Evolutionary conservation across 1,284 basidiomycete genomes (phyloP), one percentile per base, ranked within the genome.

Genomic region (Naganishia sp.): DNA sequence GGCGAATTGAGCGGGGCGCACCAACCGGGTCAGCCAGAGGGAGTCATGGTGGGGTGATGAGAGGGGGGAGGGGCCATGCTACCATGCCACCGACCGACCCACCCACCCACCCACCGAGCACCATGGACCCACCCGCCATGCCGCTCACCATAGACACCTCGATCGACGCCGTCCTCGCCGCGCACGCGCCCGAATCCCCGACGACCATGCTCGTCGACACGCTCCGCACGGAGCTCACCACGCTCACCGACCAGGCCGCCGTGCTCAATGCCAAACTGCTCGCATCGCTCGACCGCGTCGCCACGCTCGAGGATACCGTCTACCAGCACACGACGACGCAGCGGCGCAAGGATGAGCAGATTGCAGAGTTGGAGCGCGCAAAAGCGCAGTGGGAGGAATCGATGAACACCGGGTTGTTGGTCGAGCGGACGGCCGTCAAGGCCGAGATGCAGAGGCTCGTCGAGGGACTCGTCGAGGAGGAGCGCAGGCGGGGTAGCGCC

Each of bases 221-320:
- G 0, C 83, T 96, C 23, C 87, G 90, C 35, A 79, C 83, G 2
- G 93, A 96, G 76, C 85, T 96, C 18, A 85, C 87, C 64, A 90
- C 96, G 74, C 83, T 97, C 56, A 88, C 90, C 73, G 87, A 89
- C 31, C 94, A 98, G 79, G 90, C 96, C 50, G 87, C 88, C 28
- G 87, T 90, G 74, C 88, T 98, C 70, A 97, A 98, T 78, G 82
- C 84, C 75, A 97, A 99, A 79, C 89, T 99, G 54, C 92, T 99
- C 68, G 83, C 85, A 64, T 92, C 90, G 2, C 96, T 97, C 79
- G 90, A 94, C 75, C 86, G 90, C 53, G 87, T 95, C 49, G 93
- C 93, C 13, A 89, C 93, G 81, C 85, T 99, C 65, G 95, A 99
- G 78, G 95, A 98, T 76, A 85, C 92, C 69, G 80, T 96, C 17